Conservation (phyloP, 371 early-diverging fungal species). For the Mortierella sp. region DNA sequence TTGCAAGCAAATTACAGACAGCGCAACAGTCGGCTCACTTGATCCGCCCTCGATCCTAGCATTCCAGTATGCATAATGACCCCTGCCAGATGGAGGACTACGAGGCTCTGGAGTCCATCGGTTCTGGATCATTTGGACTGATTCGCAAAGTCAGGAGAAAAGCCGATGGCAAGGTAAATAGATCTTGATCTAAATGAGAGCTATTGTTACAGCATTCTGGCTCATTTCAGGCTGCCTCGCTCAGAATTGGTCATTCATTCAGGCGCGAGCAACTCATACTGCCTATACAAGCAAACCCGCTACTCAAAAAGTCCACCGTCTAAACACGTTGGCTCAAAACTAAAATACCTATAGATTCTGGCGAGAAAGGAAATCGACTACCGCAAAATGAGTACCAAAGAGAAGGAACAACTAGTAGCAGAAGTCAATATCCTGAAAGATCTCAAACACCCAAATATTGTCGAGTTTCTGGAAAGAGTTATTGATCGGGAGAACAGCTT, state of each 20-base stretch:
- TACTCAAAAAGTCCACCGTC: not conserved
- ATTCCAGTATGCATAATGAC: conserved; percentile 26
- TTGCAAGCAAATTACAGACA: not conserved
- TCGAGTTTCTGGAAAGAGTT: conserved; percentile 75
- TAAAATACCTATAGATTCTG: conserved; percentile 59
- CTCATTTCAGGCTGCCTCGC: not conserved
- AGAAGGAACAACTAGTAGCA: conserved; percentile 76
- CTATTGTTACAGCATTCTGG: not conserved
- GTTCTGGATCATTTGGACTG: conserved; percentile 70
- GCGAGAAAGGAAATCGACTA: conserved; percentile 85
- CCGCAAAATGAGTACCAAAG: conserved; percentile 72
- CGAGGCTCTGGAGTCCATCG: conserved; percentile 59
- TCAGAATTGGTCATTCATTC: not conserved
- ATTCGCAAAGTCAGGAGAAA: conserved; percentile 74
- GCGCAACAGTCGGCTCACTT: not conserved
- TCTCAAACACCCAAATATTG: conserved; percentile 78
- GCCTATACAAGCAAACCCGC: not conserved
- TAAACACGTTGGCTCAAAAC: not conserved
- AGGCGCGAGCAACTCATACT: not conserved
- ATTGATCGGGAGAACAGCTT: conserved; percentile 71
- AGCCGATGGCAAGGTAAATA: conserved; percentile 63
- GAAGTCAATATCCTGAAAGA: conserved; percentile 82
- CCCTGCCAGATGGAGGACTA: conserved; percentile 43
- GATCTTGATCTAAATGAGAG: not conserved
- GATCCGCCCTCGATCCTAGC: not conserved